Base-by-base conservation (phyloP, 306 rosid species). In the Trifolium repens region DNA sequence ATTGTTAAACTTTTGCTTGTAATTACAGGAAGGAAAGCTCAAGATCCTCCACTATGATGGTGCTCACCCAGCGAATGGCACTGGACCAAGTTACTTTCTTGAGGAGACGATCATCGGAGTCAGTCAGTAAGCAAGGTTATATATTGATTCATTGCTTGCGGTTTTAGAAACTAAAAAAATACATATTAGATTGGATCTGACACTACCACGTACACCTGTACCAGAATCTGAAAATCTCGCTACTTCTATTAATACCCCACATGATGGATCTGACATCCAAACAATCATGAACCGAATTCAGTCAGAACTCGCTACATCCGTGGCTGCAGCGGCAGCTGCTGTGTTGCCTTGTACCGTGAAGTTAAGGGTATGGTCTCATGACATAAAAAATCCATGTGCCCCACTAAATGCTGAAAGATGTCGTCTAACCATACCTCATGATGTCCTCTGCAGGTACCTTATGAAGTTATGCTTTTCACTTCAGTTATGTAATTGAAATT, bases 291-390 rank as follows among this genome's bases (percentile, higher is more conserved):
- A 78, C 55, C 85, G 96, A 75, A 84, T 90, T 52, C 99, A 92
- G 75, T 81, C 99, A 34, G 98, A 92, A 69, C 92, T 92, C 67
- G 93, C 97, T 35, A 88, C 90, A 53, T 89, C 96, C 57, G 79
- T 89, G 76, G 94, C 99, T 76, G 96, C 91, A 7, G 89, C 90
- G 11, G 96, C 97, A 2, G 97, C 97, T 39, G 83, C 97, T 19
- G 99, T 92, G 89, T 78, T 96, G 70, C 99, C 99, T 79, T 92
- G 98, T 78, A 89, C 98, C 8, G 99, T 96, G 84, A 96, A 92
- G 91, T 90, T 96, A 63, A 87, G 96, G 79, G 87, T 96, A 68
- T 92, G 99, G 99, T 81, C 88, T 0, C 97, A 96, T 83, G 96
- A 90, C 87, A 83, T 88, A 63, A 90, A 89, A 86, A 78, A 80